A percentile compares a stretch with the other conserved stretches of the same genome.
These are phyloP conservation scores for Prunus padus DNA, from an alignment of 306 rosid genomes.

Conservation along the genomic window DNA sequence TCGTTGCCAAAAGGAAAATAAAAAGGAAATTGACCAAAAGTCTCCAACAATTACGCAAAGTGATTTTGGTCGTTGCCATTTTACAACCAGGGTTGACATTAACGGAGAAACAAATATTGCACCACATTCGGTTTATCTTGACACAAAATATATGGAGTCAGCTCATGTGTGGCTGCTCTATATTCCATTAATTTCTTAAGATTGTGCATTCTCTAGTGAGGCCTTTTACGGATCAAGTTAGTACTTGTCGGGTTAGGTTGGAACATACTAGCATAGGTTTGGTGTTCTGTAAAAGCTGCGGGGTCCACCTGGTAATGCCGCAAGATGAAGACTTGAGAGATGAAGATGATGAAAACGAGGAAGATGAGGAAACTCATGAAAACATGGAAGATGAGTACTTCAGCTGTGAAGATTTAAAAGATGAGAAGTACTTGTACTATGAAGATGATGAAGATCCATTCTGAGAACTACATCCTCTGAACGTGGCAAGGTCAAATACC, in stretches of 20 bases:
- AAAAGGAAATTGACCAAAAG: no score
- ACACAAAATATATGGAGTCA: not conserved
- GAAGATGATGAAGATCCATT: no score
- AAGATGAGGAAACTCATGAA: not conserved
- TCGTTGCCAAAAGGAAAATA: not conserved
- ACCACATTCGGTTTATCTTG: no score
- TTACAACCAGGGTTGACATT: not conserved
- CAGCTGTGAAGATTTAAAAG: not conserved
- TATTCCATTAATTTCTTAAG: not conserved
- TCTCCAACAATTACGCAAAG: no score
- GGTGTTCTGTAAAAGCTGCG: not conserved
- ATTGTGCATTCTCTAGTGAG: no score
- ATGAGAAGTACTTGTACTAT: no score
- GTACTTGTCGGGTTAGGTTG: not conserved
- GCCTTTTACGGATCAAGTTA: not conserved
- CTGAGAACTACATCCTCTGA: no score
- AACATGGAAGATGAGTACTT: not conserved
- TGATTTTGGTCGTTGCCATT: no score
- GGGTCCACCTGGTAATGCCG: not conserved
- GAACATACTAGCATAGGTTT: no score
- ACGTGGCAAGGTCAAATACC: no score
- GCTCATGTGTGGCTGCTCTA: not conserved
- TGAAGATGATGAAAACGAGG: not conserved
- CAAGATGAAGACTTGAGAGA: not conserved
- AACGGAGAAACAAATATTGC: no score